Base-by-base conservation (phyloP, 1,284 basidiomycete genomes). In the Volvariella surrecta region DNA sequence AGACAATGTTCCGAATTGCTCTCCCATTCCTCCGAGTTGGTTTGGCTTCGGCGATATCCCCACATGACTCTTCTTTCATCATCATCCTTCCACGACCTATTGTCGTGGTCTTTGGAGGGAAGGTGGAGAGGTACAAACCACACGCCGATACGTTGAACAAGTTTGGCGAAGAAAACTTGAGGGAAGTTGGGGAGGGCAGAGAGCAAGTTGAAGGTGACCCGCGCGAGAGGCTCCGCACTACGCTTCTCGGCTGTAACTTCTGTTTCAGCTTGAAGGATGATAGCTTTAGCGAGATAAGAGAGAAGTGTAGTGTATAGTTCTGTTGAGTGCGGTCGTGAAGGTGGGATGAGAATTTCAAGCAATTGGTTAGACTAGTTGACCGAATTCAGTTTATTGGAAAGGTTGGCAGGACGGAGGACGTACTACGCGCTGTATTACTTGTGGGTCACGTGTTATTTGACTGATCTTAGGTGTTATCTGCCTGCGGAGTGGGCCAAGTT, bases 241-340 rank as follows among this genome's bases (percentile, higher is more conserved):
- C 81, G 79, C 52, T 88, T 82, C 61, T 94, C 89, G 2, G 91
- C 92, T 1, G 88, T 69, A 4, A 97, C 90, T 62, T 99, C 95
- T 0, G 84, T 87, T 64, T 97, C 93, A 4, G 94, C 93, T 68
- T 98, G 96, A 28, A 88, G 74, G 37, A 98, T 79, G 46, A 99
- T 79, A 30, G 82, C 74, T 58, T 98, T 99, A 43, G 89, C 71
- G 17, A 96, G 74, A 16, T 93, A 88, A 18, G 89, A 94, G 18
- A 95, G 74, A 13, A 87, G 73, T 51, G 91, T 89, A 39, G 72
- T 64, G 61, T 94, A 95, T 9, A 82, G 66, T 7, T 61, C 57
- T 50, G 56, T 61, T 17, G 62, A 67, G 50, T 64, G 69, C 47
- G 68, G 49, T n/a, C 51, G 53, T 46, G 58, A 49, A 53, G 64